Evolutionary conservation across 192 early-diverging fungal species (phyloP).

Genomic region (Funneliformis geosporum): DNA sequence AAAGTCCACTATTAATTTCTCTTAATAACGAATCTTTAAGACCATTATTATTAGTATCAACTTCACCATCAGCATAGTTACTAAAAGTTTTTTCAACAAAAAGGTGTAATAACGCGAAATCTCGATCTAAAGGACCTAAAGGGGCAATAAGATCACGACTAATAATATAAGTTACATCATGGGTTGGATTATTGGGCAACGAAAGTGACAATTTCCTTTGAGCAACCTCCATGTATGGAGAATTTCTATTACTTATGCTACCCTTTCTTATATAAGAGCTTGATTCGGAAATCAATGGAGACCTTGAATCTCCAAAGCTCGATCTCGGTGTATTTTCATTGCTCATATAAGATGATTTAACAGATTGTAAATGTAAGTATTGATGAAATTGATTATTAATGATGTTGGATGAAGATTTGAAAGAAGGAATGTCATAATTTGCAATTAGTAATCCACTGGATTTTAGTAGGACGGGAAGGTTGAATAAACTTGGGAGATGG

Average conservation of each 20-base stretch:
- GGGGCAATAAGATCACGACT: background rate
- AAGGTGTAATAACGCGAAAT: constrained; percentile 52
- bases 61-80: constrained; percentile 48
- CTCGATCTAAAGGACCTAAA: constrained; percentile 39
- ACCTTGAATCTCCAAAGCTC: background rate
- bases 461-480: constrained; percentile 11
- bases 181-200: background rate
- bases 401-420: background rate
- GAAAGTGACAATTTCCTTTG: constrained; percentile 15
- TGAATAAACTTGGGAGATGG: constrained; percentile 7
- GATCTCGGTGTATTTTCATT: background rate
- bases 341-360: background rate
- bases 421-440: constrained; percentile 26
- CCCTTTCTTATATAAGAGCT: background rate
- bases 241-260: constrained; percentile 13
- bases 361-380: background rate
- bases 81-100: constrained; percentile 54
- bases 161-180: constrained; percentile 7
- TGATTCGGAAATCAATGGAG: background rate
- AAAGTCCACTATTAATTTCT: constrained; percentile 38
- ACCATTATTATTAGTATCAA: constrained; percentile 41
- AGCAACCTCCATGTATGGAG: background rate
- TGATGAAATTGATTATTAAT: background rate
- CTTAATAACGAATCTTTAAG: constrained; percentile 45
- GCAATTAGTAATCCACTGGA: constrained; percentile 12